Conservation (phyloP, 768 basidiomycete species). For the Mrakia blollopis region DNA sequence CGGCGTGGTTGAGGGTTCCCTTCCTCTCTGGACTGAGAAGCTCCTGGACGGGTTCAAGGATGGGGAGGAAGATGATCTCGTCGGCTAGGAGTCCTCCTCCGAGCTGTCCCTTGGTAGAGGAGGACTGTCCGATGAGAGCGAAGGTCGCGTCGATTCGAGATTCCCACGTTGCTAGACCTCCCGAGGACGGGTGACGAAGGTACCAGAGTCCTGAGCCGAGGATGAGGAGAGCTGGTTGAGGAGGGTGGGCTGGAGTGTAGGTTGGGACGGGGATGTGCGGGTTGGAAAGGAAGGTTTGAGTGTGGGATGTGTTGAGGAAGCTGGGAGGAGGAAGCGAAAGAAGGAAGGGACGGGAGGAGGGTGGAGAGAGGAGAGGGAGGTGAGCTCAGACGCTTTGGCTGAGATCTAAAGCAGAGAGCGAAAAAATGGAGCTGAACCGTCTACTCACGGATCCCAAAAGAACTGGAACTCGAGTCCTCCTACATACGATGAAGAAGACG, state of each 20-base stretch:
- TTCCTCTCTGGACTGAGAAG: constrained; percentile 64
- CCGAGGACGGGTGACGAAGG: constrained; percentile 67
- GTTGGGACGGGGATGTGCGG: constrained; percentile 38
- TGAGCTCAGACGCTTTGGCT: too few relatives aligned
- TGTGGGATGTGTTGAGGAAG: constrained; percentile 66
- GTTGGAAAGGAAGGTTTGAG: constrained; percentile 50
- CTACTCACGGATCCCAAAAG: constrained; percentile 64
- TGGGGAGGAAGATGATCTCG: constrained; percentile 68
- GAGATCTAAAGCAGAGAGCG: too few relatives aligned
- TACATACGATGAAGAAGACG: constrained; percentile 45
- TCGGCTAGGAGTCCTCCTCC: constrained; percentile 53
- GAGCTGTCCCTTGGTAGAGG: neutral
- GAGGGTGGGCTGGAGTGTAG: constrained; percentile 21
- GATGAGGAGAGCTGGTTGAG: constrained; percentile 61
- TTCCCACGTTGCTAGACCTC: constrained; percentile 75
- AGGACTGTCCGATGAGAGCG: constrained; percentile 40
- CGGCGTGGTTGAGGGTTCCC: constrained; percentile 63
- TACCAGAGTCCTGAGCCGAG: constrained; percentile 87
- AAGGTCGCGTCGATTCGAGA: constrained; percentile 65
- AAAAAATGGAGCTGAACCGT: neutral
- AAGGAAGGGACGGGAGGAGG: too few relatives aligned
- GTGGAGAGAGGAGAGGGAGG: neutral
- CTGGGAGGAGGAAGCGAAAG: neutral
- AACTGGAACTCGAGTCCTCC: constrained; percentile 52
- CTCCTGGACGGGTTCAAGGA: constrained; percentile 62